These are phyloP conservation scores for Aciculoconidium aculeatum DNA, from an alignment of 805 yeast genomes.

Conservation along the genomic window DNA sequence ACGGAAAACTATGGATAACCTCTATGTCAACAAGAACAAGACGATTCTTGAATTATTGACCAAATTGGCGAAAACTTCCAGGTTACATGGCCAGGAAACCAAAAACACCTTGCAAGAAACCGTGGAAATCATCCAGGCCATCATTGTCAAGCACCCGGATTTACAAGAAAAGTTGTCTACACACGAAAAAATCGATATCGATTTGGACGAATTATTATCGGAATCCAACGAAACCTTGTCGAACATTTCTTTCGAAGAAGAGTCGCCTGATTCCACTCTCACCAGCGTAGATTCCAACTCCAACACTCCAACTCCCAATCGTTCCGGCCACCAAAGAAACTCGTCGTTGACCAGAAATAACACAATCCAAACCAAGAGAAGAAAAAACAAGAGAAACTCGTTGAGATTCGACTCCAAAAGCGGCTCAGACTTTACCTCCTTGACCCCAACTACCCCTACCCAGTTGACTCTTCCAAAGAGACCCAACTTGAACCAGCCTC, in stretches of 20 bases:
- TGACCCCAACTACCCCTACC: conserved; percentile 15
- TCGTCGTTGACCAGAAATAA: conserved; percentile 13
- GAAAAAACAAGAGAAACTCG: conserved; percentile 31
- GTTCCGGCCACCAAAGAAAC: conserved; percentile 7
- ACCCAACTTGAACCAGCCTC: conserved; percentile 9
- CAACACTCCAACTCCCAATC: conserved; percentile 7
- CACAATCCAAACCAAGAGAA: conserved; percentile 17
- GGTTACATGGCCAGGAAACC: conserved; percentile 45
- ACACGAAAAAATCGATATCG: conserved; percentile 23
- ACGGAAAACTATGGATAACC: conserved; percentile 43
- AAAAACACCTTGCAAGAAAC: conserved; percentile 41
- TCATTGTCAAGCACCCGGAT: conserved; percentile 33
- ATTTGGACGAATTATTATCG: conserved; percentile 28
- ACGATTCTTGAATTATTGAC: conserved; percentile 38
- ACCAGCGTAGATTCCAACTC: conserved; percentile 3
- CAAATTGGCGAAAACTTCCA: conserved; percentile 39
- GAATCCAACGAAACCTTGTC: conserved; percentile 29
- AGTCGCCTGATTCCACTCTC: conserved; percentile 12
- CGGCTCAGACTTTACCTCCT: conserved; percentile 14
- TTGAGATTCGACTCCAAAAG: conserved; percentile 22
- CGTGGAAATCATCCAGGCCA: conserved; percentile 36
- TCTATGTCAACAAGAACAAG: conserved; percentile 43
- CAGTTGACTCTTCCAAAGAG: conserved; percentile 16
- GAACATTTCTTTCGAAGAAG: conserved; percentile 29
- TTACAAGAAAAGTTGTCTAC: conserved; percentile 23